Evolutionary conservation across 768 basidiomycete species (phyloP), one percentile per base, ranked within the genome.

Genomic region (Tulasnella sp.): DNA sequence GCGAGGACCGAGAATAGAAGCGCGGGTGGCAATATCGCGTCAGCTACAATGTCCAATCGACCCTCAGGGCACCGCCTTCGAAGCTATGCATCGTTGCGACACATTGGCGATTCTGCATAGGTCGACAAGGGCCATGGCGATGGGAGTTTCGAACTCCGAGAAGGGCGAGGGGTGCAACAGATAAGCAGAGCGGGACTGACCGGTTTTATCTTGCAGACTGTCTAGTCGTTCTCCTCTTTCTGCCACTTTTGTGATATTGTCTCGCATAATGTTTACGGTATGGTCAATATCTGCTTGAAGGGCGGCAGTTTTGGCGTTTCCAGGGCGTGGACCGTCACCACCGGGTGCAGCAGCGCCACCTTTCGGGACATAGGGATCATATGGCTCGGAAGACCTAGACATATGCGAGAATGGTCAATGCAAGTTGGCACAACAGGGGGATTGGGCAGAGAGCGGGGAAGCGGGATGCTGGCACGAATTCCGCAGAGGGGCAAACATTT

Each of bases 331-430:
- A 32, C 78, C 69, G 42, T 75, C 76, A 31, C 73, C 66, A 50
- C 70, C 66, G 63, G 76, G 71, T 11, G 83, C 74, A 49, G 81
- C 77, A 57, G 79, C 73, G 69, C 86, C 84, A 69, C 79, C 81
- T 65, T 87, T 84, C 62, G 93, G 92, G 61, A 97, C 78, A 73
- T 99, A 98, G 63, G 94, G 94, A 79, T 98, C 94, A 73, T 97
- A 97, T 68, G 91, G 93, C 74, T 94, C 89, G 68, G 91, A 90
- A 9, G 46, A 48, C 46, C 46, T 48, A 12, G 11, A 1, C 6
- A 29, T n/a, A n/a, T n/a, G n/a, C n/a, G n/a, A n/a, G n/a, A n/a
- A n/a, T n/a, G n/a, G n/a, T n/a, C n/a, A n/a, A n/a, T n/a, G n/a
- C n/a, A n/a, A n/a, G n/a, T n/a, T n/a, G n/a, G n/a, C n/a, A n/a